A percentile compares a stretch with the other conserved stretches of the same genome.
Conservation (phyloP, 768 basidiomycete species). For the Boletus subcaerulescens region DNA sequence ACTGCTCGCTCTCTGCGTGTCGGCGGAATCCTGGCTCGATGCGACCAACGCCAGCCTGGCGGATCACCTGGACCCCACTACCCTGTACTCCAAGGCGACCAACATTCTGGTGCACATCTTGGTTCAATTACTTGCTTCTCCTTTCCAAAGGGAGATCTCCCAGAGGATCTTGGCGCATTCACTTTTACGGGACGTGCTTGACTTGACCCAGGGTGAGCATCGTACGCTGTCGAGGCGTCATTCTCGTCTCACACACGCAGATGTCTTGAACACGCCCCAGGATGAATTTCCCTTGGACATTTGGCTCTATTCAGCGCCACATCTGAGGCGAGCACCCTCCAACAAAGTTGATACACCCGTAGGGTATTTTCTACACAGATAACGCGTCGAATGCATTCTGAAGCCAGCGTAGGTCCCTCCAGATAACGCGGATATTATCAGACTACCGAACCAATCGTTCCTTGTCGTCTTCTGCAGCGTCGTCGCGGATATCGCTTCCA, state of each 20-base stretch:
- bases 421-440: slow-evolving; percentile 34
- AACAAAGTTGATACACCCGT: slow-evolving; percentile 35
- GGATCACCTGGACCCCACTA: slow-evolving; percentile 43
- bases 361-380: slow-evolving; percentile 9
- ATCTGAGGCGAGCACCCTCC: slow-evolving; percentile 30
- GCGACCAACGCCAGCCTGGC: slow-evolving; percentile 38
- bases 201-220: slow-evolving; percentile 8
- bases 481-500: slow-evolving; percentile 43
- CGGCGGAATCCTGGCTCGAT: slow-evolving; percentile 59
- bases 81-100: slow-evolving; percentile 47
- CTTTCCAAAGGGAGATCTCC: slow-evolving; percentile 17
- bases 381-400: slow-evolving; percentile 7
- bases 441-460: slow-evolving; percentile 38
- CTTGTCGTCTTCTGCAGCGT: slow-evolving; percentile 47
- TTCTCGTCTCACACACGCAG: slow-evolving; percentile 24
- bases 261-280: slow-evolving; percentile 34
- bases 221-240: not conserved
- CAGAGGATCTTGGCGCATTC: slow-evolving; percentile 20
- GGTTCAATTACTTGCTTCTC: slow-evolving; percentile 29
- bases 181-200: slow-evolving; percentile 22
- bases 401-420: slow-evolving; percentile 32
- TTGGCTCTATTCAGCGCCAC: slow-evolving; percentile 39
- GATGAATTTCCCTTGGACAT: slow-evolving; percentile 38
- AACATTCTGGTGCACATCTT: slow-evolving; percentile 44
- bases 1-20: slow-evolving; percentile 51